Evolutionary conservation across 2,329 filamentous ascomycete genomes (phyloP), one percentile per base, ranked within the genome.

Genomic region (Chaetomium sp.): DNA sequence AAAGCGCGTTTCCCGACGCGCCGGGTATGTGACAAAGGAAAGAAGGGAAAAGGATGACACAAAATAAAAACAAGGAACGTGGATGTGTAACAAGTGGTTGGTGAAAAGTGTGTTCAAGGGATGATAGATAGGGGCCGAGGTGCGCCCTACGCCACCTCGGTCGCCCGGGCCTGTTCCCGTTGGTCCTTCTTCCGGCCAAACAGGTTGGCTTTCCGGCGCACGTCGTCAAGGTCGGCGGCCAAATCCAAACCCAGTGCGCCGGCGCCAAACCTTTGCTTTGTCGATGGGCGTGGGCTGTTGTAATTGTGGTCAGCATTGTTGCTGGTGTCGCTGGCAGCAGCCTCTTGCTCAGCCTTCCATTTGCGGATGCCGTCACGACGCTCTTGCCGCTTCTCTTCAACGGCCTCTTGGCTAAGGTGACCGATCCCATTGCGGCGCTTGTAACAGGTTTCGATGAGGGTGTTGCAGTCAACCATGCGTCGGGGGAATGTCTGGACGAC

Each of bases 401-500:
- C 88, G 4, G 84, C 81, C 12, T 87, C 86, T 69, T 96, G 90
- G 65, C 85, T 91, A 14, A 96, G 76, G 65, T 91, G 86, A 6
- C 85, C 87, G 63, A 92, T 91, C 5, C 88, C 88, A 66, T 91
- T 88, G 48, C 87, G 82, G 43, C 89, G 83, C 62, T 85, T 84
- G 69, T 94, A 91, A 61, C 88, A 95, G 7, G 88, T 80, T 61
- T 95, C 90, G 75, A 96, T 82, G 11, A 97, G 74, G 2, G 75
- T 75, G 64, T 95, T 96, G 53, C 87, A 87, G 69, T 97, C 90
- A 19, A 96, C 71, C 65, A 96, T 79, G 53, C 81, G 81, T 52
- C 92, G 81, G 0, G 92, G 92, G 35, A 95, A 84, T 1, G 85
- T 85, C 74, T 97, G 92, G 34, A 97, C 91, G 3, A 95, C 85